Conservation (phyloP, 495 filamentous ascomycete species). For the Podospora bellae-mahoneyi region DNA sequence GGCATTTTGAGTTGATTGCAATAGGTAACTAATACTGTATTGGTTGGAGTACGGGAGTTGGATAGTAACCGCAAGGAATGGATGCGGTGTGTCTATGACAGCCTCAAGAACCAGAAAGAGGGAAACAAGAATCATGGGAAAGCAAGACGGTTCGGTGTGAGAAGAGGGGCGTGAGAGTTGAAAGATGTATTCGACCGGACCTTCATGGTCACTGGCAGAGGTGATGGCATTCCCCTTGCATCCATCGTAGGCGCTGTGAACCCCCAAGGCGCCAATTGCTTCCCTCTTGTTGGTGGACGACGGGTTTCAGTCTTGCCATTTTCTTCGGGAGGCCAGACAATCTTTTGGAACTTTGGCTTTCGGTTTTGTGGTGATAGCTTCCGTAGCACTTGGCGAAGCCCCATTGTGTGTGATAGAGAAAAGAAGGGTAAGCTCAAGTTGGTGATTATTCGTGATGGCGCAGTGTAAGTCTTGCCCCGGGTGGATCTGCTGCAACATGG, state of each 20-base stretch:
- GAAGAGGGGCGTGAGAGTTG: conserved; percentile 16
- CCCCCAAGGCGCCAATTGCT: conserved; percentile 8
- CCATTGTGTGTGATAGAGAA: conserved; percentile 1
- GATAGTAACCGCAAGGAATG: too few species aligned
- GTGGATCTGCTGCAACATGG: neutral
- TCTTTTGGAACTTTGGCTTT: conserved; percentile 12
- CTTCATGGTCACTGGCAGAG: neutral
- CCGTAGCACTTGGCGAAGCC: conserved; percentile 11
- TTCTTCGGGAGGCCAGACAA: conserved; percentile 10
- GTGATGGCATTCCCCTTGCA: neutral
- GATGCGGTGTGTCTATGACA: too few species aligned
- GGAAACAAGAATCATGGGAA: neutral
- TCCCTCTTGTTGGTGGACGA: conserved; percentile 18
- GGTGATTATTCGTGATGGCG: neutral
- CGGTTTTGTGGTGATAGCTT: conserved; percentile 4
- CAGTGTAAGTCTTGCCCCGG: neutral
- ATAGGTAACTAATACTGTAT: too few species aligned
- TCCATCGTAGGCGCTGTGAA: conserved; percentile 5
- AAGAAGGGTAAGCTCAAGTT: neutral
- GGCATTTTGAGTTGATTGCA: too few species aligned
- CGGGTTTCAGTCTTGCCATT: neutral
- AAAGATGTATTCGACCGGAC: conserved; percentile 16
- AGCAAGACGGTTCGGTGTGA: neutral
- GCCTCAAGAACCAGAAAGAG: neutral
- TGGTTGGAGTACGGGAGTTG: too few species aligned